Base-by-base conservation (phyloP, 352 stramenopile species). In the Globisporangium paroecandrum region DNA sequence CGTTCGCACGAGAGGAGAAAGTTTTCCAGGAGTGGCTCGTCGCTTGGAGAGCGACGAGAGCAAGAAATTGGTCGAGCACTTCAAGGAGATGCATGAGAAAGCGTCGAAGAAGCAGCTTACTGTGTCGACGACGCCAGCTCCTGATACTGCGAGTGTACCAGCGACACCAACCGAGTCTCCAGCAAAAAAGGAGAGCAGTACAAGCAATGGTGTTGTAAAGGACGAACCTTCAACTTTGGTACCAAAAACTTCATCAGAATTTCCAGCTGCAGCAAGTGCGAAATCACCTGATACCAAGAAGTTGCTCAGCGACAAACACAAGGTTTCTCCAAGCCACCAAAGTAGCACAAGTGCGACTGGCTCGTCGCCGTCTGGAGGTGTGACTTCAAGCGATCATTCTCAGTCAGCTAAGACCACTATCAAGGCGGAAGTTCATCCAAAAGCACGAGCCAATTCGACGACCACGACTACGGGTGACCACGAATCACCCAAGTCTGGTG, bases 81-180 rank as follows among this genome's bases (percentile, higher is more conserved):
- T 81, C 62, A 76, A 80, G 36, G 64, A 72, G 25, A 95, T 95
- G 85, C 85, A 95, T 58, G 77, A 83, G 7, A 92, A 91, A 65
- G 66, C 75, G 12, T 68, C 66, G 12, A 76, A 73, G 60, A 92
- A 90, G 58, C 64, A 69, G n/a, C 8, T 51, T 43, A 24, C 32
- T 10, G 32, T 24, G 20, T 24, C 43, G n/a, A 38, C 18, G 12
- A 27, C 56, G 4, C 32, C 69, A 54, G 29, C 27, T 59, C 27
- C 43, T 29, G 60, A 10, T 46, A 46, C 34, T n/a, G 29, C 20
- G 27, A 43, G 20, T 15, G n/a, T 38, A 5, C 32, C 56, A n/a
- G 32, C 63, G 22, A 55, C 32, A 12, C 34, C 57, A 20, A 58
- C 22, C 12, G 46, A 36, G 22, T 25, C 41, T 53, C 8, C 32